phyloP scores from a whole-genome alignment of 2,329 filamentous ascomycete species.

The Clonostachys solani region DNA sequence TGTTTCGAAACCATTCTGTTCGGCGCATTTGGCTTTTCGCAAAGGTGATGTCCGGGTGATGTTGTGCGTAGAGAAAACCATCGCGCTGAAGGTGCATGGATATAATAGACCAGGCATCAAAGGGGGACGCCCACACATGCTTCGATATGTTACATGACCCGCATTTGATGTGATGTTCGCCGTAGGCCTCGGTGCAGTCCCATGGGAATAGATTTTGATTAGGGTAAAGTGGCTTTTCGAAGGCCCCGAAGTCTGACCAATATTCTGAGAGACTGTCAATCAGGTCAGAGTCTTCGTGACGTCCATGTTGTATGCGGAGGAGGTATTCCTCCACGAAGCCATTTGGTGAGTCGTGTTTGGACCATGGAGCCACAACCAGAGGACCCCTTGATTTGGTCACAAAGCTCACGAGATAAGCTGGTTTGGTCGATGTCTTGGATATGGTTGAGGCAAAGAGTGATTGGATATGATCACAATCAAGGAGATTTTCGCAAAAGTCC shows the following conservation, averaged over 20 bases:
- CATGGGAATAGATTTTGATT: slow-evolving; percentile 38
- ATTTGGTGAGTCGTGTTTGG: slow-evolving; percentile 29
- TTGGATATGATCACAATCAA: slow-evolving; percentile 19
- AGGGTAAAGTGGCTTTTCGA: slow-evolving; percentile 27
- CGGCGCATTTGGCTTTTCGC: background rate
- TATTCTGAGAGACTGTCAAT: slow-evolving; percentile 37
- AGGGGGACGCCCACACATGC: slow-evolving; percentile 38
- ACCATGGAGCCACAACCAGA: slow-evolving; percentile 13
- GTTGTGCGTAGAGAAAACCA: slow-evolving; percentile 22
- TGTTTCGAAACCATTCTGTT: slow-evolving; percentile 13
- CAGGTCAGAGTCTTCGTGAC: slow-evolving; percentile 33
- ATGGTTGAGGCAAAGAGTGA: slow-evolving; percentile 11
- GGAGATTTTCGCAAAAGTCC: slow-evolving; percentile 26
- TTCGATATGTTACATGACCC: slow-evolving; percentile 35
- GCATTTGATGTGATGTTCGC: slow-evolving; percentile 26
- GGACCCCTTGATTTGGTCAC: slow-evolving; percentile 21
- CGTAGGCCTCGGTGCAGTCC: slow-evolving; percentile 41
- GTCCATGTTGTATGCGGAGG: slow-evolving; percentile 27
- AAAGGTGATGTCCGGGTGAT: too few species aligned
- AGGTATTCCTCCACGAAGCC: slow-evolving; percentile 38
- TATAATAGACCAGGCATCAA: slow-evolving; percentile 36
- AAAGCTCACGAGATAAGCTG: slow-evolving; percentile 33
- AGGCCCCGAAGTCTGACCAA: slow-evolving; percentile 39
- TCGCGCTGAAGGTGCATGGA: slow-evolving; percentile 29
- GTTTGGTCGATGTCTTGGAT: slow-evolving; percentile 1